Evolutionary conservation across 371 early-diverging fungal species (phyloP), one percentile per base, ranked within the genome.

Genomic region (Rhizopus stolonifer): DNA sequence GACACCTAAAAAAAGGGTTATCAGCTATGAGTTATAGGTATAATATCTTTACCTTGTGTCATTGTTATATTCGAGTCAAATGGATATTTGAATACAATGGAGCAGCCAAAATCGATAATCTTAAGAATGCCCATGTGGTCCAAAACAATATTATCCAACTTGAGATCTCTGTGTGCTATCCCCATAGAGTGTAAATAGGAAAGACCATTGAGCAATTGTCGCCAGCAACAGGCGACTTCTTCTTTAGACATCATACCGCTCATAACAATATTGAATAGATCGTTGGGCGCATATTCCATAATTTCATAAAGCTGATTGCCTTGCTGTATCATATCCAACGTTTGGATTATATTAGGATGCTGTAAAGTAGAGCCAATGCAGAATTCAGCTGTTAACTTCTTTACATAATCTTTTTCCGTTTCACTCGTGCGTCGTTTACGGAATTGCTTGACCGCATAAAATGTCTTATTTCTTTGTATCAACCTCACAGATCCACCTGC

Each of bases 41-140:
- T 1, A 5, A 36, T 4, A n/a, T n/a, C 9, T 36, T 71, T 79
- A 73, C 85, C 85, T 75, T 78, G 80, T 11, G 83, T 84, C 63
- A 84, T 59, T 22, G 68, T 70, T 23, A 76, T 62, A 36, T 60
- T 65, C 45, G 67, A 64, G 48, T 82, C 83, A 70, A 87, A 92
- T 3, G 88, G 86, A 36, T 82, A 76, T 54, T 83, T 79, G 64
- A 81, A 91, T 22, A 92, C 90, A 21, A 82, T 82, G 15, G 93
- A 86, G 34, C 87, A 89, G 10, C 98, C 95, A 81, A 96, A 95
- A 66, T 97, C 98, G 29, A 91, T 90, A 45, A 96, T 86, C 65
- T 95, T 95, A 49, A 95, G 68, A 4, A 85, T 80, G 10, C 89
- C 86, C 13, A 61, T 60, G 49, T 82, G 84, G 44, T 80, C 79